Base-by-base conservation (phyloP, 495 filamentous ascomycete genomes). In the Penicillium bovifimosum region DNA sequence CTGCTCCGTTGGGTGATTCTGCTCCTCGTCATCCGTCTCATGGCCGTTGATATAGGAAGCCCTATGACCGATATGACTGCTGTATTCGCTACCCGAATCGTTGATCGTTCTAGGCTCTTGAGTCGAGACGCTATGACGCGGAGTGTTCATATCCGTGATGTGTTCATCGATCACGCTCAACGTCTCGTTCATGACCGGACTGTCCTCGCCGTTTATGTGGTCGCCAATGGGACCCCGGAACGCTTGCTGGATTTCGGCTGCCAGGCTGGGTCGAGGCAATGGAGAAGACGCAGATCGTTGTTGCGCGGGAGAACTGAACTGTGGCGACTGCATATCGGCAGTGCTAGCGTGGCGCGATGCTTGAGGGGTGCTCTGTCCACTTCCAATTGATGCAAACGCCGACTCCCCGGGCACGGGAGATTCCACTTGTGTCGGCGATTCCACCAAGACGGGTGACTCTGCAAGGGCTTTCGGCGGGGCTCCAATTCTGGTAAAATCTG, bases 151-250 rank as follows among this genome's bases (percentile, higher is more conserved):
- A 64, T 96, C 90, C 20, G 90, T 96, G 41, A 99, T 97, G 65
- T 96, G 95, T 68, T 99, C 95, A 61, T 99, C 82, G 61, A 99
- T 99, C 29, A 97, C 95, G 60, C 90, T 96, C 51, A 99, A 70
- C 0, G 95, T 97, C 63, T 99, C 92, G 63, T 95, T 90, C 76
- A 99, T 88, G 24, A 97, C 91, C 3, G 91, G 88, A 62, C 88
- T 91, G 24, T 83, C 79, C 56, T 82, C 73, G 31, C 72, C 70
- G 53, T 67, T 70, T 50, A 70, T 41, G 53, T 77, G 64, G 53
- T 67, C 61, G 55, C 71, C 62, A 24, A 80, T 62, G 34, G 73
- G 66, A 53, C 80, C 63, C 14, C 70, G 71, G 46, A 76, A 71
- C 7, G 75, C 69, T 47, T 73, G 71, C 46, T 78, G 76, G 14